These are phyloP conservation scores for Diaporthe sp. DNA, from an alignment of 2,329 filamentous ascomycete species.

Conservation along the genomic window DNA sequence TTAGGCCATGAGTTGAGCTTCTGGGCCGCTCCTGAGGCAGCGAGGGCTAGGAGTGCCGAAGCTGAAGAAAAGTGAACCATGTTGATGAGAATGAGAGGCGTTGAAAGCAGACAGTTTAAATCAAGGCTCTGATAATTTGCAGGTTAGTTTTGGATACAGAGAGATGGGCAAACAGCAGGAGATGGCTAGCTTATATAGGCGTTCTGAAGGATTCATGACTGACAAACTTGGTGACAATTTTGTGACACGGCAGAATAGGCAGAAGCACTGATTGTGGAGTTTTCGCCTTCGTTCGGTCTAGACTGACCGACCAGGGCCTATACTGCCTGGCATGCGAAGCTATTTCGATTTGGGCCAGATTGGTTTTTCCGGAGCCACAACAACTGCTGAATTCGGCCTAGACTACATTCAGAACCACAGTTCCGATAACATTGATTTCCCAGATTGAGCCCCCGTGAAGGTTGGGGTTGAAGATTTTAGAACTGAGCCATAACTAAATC, in stretches of 20 bases:
- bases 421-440: not conserved
- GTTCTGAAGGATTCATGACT: not conserved
- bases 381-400: constrained; percentile 4
- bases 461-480: not conserved
- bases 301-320: not conserved
- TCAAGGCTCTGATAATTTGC: not conserved
- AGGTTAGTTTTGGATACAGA: not conserved
- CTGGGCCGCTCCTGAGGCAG: not conserved
- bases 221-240: too few species aligned
- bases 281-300: not conserved
- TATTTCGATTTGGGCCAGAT: not conserved
- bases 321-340: not conserved
- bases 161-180: not conserved
- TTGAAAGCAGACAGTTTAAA: not conserved
- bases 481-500: not conserved
- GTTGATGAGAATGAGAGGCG: not conserved
- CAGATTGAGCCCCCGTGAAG: not conserved
- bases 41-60: not conserved
- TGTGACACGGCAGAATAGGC: not conserved
- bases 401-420: not conserved
- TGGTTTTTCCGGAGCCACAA: not conserved
- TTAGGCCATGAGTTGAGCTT: constrained; percentile 13
- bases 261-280: constrained; percentile 1
- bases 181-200: not conserved
- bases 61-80: not conserved